Evolutionary conservation across 2,329 filamentous ascomycete species (phyloP).

Genomic region (Diaporthe sp.): DNA sequence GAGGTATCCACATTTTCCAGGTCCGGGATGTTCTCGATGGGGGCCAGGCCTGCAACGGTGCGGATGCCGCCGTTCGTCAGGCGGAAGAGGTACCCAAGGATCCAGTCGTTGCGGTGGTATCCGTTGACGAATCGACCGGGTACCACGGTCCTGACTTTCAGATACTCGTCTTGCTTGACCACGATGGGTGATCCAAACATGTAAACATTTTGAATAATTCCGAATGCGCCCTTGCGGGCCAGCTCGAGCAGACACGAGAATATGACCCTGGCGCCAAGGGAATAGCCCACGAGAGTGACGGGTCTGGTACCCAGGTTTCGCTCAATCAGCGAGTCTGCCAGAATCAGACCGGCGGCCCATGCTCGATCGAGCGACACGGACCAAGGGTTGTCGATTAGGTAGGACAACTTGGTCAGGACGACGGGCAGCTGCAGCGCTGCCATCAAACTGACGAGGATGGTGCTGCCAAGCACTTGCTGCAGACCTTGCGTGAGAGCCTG

Average conservation of each 20-base stretch:
- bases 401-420: slow-evolving; percentile 91
- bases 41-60: slow-evolving; percentile 84
- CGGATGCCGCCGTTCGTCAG: slow-evolving; percentile 93
- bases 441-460: slow-evolving; percentile 90
- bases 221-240: slow-evolving; percentile 83
- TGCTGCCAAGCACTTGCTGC: slow-evolving; percentile 93
- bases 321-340: slow-evolving; percentile 94
- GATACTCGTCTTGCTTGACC: slow-evolving; percentile 89
- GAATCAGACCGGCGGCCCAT: slow-evolving; percentile 87
- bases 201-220: slow-evolving; percentile 94
- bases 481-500: slow-evolving; percentile 95
- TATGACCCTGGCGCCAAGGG: slow-evolving; percentile 90
- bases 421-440: slow-evolving; percentile 92
- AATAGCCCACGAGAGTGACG: slow-evolving; percentile 94
- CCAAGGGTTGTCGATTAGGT: slow-evolving; percentile 99
- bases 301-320: slow-evolving; percentile 91
- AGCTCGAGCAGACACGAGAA: slow-evolving; percentile 92
- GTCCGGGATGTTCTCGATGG: slow-evolving; percentile 80
- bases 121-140: slow-evolving; percentile 95
- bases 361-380: slow-evolving; percentile 94
- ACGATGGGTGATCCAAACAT: slow-evolving; percentile 94
- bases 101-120: slow-evolving; percentile 97
- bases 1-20: slow-evolving; percentile 93
- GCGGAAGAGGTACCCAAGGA: slow-evolving; percentile 94
- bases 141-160: slow-evolving; percentile 84